A percentile compares a stretch with the other conserved stretches of the same genome.
These are phyloP conservation scores for Leptomonas pyrrhocoris DNA, from an alignment of 208 protist genomes.

Conservation along the genomic window DNA sequence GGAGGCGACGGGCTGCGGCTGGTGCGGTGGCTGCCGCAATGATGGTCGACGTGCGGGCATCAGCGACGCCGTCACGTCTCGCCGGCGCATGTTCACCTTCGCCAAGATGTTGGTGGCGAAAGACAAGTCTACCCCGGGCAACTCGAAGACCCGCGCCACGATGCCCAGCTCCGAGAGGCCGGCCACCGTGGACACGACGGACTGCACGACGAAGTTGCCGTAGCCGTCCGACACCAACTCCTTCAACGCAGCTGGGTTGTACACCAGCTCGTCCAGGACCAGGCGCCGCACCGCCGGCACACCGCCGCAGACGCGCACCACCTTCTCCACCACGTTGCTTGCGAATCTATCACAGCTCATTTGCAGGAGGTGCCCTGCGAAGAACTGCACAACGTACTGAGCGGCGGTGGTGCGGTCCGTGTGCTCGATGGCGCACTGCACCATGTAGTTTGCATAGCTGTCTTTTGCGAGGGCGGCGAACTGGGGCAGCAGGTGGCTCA, in stretches of 20 bases:
- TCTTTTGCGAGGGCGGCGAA: slow-evolving; percentile 73
- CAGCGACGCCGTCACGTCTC: background rate
- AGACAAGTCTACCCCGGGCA: background rate
- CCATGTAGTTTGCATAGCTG: slow-evolving; percentile 88
- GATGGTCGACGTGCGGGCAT: background rate
- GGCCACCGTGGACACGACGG: slow-evolving; percentile 35
- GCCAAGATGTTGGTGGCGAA: slow-evolving; percentile 45
- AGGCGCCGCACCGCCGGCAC: slow-evolving; percentile 61
- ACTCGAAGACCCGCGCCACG: background rate
- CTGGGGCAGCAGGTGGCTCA: slow-evolving; percentile 59
- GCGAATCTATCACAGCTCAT: slow-evolving; percentile 87
- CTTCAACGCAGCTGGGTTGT: slow-evolving; percentile 66
- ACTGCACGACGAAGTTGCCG: slow-evolving; percentile 90
- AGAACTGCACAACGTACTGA: slow-evolving; percentile 58
- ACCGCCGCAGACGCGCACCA: slow-evolving; percentile 62
- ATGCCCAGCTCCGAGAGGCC: background rate
- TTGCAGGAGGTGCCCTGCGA: slow-evolving; percentile 57
- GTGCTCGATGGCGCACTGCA: slow-evolving; percentile 86
- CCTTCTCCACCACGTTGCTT: slow-evolving; percentile 88
- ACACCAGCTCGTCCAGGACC: slow-evolving; percentile 82
- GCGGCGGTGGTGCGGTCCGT: slow-evolving; percentile 52
- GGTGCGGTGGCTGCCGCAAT: background rate
- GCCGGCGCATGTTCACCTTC: slow-evolving; percentile 35
- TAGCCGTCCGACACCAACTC: slow-evolving; percentile 74
- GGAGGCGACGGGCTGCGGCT: background rate